A percentile compares a stretch with the other conserved stretches of the same genome.
These are phyloP conservation scores for Porogramme epimiltina DNA, from an alignment of 1,284 basidiomycete genomes.

Conservation along the genomic window DNA sequence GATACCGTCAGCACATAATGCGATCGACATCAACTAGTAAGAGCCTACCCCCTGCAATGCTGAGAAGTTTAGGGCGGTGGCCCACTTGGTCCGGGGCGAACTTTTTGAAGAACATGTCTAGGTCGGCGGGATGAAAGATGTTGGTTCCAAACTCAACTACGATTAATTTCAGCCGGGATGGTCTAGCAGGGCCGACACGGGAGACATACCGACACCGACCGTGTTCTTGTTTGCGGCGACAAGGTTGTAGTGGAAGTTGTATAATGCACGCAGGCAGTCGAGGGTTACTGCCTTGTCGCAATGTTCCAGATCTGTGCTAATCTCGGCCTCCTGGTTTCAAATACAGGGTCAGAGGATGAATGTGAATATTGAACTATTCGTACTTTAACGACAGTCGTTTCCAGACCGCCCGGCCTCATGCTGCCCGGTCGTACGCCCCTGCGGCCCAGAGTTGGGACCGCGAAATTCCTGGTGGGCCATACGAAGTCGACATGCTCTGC, in stretches of 20 bases:
- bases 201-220: not conserved
- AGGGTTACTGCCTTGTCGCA: slow-evolving; percentile 20
- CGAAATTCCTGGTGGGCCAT: not conserved
- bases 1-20: not conserved
- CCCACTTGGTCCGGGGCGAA: not conserved
- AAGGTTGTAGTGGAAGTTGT: slow-evolving; percentile 16
- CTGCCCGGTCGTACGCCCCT: not conserved
- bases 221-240: slow-evolving; percentile 13
- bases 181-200: not conserved
- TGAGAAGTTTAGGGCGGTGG: slow-evolving; percentile 16
- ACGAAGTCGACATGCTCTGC: slow-evolving; percentile 22
- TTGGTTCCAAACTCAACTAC: slow-evolving; percentile 52
- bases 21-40: not conserved
- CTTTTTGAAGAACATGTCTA: slow-evolving; percentile 36
- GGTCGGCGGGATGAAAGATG: slow-evolving; percentile 42
- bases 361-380: slow-evolving; percentile 17
- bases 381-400: not conserved
- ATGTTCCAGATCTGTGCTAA: not conserved
- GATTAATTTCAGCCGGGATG: not conserved
- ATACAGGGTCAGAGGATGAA: slow-evolving; percentile 18
- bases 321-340: slow-evolving; percentile 9
- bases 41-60: slow-evolving; percentile 46
- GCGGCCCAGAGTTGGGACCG: not conserved
- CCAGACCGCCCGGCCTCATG: not conserved
- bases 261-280: slow-evolving; percentile 20